A percentile compares a stretch with the other conserved stretches of the same genome.
Evolutionary conservation across 176 grass and related monocot genomes (phyloP).

Genomic region (Tillandsia leiboldiana): DNA sequence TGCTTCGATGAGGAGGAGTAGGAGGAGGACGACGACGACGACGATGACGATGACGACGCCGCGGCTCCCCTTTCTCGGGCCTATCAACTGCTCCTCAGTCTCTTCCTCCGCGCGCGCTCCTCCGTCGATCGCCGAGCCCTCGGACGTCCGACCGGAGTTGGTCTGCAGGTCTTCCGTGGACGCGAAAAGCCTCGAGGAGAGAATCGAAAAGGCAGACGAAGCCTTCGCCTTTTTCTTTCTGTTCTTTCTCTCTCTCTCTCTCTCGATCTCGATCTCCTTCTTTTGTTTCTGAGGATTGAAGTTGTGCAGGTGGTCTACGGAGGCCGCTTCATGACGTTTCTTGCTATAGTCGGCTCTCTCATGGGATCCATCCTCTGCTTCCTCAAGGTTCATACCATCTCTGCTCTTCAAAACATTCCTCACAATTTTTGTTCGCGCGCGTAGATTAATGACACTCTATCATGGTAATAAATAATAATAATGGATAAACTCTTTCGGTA

Average conservation of each 20-base stretch:
- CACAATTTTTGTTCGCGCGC: not conserved
- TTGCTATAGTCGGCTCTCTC: conserved; percentile 62
- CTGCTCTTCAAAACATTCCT: not conserved
- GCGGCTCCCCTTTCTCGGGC: not conserved
- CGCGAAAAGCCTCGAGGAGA: not conserved
- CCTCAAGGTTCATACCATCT: conserved; percentile 41
- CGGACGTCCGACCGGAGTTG: not conserved
- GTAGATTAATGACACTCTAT: not conserved
- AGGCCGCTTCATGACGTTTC: conserved; percentile 63
- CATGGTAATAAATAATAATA: too few relatives aligned
- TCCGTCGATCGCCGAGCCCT: not conserved
- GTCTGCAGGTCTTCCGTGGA: not conserved
- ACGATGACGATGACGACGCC: not conserved
- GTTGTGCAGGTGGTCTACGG: conserved; percentile 34
- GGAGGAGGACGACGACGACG: not conserved
- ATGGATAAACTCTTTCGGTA: not conserved
- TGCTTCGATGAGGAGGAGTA: not conserved
- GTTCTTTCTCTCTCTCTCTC: not conserved
- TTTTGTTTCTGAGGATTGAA: too few relatives aligned
- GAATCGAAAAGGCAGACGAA: not conserved
- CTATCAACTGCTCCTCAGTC: not conserved
- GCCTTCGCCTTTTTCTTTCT: not conserved
- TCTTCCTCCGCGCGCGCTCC: not conserved
- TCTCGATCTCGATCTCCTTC: not conserved
- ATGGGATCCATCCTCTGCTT: conserved; percentile 66